A percentile compares a stretch with the other conserved stretches of the same genome.
Conservation (phyloP, 345 rosid species). For the Pistacia vera region DNA sequence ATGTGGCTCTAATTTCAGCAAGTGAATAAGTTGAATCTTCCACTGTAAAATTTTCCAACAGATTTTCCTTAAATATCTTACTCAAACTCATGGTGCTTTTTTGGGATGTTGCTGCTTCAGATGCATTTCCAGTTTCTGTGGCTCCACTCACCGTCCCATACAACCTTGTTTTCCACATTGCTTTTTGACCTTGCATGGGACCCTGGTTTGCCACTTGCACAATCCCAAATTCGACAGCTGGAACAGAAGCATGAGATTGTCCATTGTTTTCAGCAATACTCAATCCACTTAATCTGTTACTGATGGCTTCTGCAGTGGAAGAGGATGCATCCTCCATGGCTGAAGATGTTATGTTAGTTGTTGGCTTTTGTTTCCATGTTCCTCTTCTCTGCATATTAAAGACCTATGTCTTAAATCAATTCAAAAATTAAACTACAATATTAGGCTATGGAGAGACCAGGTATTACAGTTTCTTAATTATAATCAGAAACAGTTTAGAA, state of each 20-base stretch:
- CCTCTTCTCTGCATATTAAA: conserved; percentile 37
- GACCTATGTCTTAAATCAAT: conserved; percentile 9
- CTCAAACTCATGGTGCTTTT: conserved; percentile 43
- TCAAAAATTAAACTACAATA: not conserved
- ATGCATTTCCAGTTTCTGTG: conserved; percentile 27
- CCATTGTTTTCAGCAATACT: conserved; percentile 44
- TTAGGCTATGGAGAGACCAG: not conserved
- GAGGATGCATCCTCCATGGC: conserved; percentile 27
- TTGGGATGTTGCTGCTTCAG: conserved; percentile 26
- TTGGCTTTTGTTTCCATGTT: conserved; percentile 36
- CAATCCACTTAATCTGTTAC: conserved; percentile 46
- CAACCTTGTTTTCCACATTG: conserved; percentile 56
- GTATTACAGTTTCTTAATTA: not conserved
- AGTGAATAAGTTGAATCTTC: conserved; percentile 61
- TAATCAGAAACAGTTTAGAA: not conserved
- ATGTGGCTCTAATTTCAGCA: conserved; percentile 92
- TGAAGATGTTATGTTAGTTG: conserved; percentile 25
- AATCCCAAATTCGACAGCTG: conserved; percentile 22
- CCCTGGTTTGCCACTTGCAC: conserved; percentile 18
- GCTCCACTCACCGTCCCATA: conserved; percentile 58
- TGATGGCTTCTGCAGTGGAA: conserved; percentile 37
- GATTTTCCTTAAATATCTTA: conserved; percentile 42
- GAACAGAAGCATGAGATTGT: conserved; percentile 24
- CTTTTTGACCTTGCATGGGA: conserved; percentile 27
- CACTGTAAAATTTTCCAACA: conserved; percentile 61